Evolutionary conservation across 164 flowering plant species (phyloP).

Genomic region (Vitis amurensis): DNA sequence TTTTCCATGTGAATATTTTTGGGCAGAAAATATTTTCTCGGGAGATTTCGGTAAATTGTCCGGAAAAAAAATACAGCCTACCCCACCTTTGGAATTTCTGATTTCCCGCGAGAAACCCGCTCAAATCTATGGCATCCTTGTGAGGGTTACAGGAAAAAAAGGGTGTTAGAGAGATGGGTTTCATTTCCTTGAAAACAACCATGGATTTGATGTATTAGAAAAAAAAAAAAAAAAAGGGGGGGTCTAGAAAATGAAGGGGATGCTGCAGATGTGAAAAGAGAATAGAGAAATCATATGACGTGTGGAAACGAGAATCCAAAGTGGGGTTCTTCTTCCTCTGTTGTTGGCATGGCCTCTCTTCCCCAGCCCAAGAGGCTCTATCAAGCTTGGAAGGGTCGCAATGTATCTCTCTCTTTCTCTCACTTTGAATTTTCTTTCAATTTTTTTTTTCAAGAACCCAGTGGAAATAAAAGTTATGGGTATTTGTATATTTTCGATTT

Average conservation of each 20-base stretch:
- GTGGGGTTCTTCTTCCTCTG: constrained; percentile 4
- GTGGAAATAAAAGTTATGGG: background rate
- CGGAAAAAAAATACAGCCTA: too few species aligned
- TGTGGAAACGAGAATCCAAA: background rate
- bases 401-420: constrained; percentile 36
- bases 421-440: background rate
- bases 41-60: too few species aligned
- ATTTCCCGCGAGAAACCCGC: constrained; percentile 22
- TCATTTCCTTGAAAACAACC: background rate
- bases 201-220: too few species aligned
- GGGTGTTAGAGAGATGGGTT: constrained; percentile 9
- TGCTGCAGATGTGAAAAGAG: background rate
- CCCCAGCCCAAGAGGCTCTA: constrained; percentile 47
- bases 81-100: too few species aligned
- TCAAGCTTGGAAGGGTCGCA: constrained; percentile 76
- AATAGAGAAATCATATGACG: background rate
- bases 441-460: constrained; percentile 29
- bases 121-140: constrained; percentile 18
- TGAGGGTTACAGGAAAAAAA: constrained; percentile 1
- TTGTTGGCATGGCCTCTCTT: constrained; percentile 20
- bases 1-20: too few species aligned
- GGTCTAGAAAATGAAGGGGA: too few species aligned
- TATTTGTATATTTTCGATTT: too few species aligned
- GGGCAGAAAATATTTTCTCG: too few species aligned
- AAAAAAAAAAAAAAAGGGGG: too few species aligned